These are phyloP conservation scores for Daldinia vernicosa DNA, from an alignment of 495 filamentous ascomycete genomes.

Conservation along the genomic window DNA sequence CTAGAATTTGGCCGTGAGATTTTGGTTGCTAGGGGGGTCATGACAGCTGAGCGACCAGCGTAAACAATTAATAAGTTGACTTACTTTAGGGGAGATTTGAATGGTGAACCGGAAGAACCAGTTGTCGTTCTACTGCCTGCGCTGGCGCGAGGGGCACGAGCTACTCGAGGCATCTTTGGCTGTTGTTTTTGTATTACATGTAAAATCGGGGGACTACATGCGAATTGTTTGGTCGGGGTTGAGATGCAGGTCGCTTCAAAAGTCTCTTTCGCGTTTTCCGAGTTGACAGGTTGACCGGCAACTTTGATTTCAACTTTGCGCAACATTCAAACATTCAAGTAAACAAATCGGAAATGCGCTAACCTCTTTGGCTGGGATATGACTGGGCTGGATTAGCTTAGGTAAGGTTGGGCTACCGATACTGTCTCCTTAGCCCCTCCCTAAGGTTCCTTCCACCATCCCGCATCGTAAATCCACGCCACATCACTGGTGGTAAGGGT, in stretches of 20 bases:
- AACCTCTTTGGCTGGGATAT: constrained; percentile 18
- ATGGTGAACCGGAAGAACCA: constrained; percentile 63
- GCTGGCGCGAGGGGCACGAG: constrained; percentile 63
- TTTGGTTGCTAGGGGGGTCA: constrained; percentile 34
- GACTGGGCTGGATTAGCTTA: background rate
- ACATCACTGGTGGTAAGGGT: background rate
- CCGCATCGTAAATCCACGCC: background rate
- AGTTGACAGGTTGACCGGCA: constrained; percentile 10
- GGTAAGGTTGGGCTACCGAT: background rate
- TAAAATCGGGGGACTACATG: background rate
- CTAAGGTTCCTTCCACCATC: background rate
- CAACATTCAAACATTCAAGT: constrained; percentile 34
- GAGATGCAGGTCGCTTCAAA: constrained; percentile 37
- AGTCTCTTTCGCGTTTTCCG: constrained; percentile 26
- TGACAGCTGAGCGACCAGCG: constrained; percentile 1
- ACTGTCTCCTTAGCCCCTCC: background rate
- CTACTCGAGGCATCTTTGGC: constrained; percentile 75
- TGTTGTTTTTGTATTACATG: constrained; percentile 16
- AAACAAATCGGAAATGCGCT: constrained; percentile 43
- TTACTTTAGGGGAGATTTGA: constrained; percentile 76
- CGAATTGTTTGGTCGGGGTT: constrained; percentile 26
- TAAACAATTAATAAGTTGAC: constrained; percentile 35
- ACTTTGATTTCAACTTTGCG: constrained; percentile 9
- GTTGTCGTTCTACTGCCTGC: constrained; percentile 62
- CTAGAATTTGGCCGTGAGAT: constrained; percentile 38